Conservation (phyloP, 345 rosid genomes). For the Eucalyptus camaldulensis region DNA sequence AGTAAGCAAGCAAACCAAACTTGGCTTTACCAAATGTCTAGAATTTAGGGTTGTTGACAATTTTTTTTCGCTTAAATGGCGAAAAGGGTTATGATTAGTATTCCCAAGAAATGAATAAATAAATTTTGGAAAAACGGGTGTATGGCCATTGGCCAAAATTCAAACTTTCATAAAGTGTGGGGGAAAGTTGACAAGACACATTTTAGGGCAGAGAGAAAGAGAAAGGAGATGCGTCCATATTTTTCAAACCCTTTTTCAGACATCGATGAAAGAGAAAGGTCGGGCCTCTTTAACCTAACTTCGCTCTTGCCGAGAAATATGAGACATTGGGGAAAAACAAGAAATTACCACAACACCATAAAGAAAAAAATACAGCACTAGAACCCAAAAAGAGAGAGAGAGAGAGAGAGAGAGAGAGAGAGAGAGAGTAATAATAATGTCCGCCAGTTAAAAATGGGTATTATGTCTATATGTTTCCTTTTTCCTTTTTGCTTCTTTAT, state of each 20-base stretch:
- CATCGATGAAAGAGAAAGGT: not conserved
- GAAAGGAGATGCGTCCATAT: not conserved
- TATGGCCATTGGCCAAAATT: not conserved
- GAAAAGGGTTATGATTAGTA: not conserved
- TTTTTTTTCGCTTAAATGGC: not conserved
- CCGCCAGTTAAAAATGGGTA: not conserved
- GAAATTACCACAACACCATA: not conserved
- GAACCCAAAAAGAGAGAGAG: not conserved
- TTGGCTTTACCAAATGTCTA: not conserved
- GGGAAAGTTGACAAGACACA: not conserved
- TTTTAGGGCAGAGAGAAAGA: not conserved
- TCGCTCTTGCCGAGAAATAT: not conserved
- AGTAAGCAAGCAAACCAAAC: not conserved
- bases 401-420: not conserved
- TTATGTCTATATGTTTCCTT: not conserved
- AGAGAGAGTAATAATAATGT: not conserved
- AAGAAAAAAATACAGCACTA: not conserved
- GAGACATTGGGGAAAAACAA: not conserved
- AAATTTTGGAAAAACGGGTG: not conserved
- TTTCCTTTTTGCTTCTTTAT: not conserved
- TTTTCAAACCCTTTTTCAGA: not conserved
- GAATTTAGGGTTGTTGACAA: not conserved
- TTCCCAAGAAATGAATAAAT: not conserved
- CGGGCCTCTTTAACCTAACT: not conserved
- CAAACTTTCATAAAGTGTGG: not conserved